Evolutionary conservation across 495 filamentous ascomycete genomes (phyloP), one percentile per base, ranked within the genome.

Genomic region (Xylaria castorea): DNA sequence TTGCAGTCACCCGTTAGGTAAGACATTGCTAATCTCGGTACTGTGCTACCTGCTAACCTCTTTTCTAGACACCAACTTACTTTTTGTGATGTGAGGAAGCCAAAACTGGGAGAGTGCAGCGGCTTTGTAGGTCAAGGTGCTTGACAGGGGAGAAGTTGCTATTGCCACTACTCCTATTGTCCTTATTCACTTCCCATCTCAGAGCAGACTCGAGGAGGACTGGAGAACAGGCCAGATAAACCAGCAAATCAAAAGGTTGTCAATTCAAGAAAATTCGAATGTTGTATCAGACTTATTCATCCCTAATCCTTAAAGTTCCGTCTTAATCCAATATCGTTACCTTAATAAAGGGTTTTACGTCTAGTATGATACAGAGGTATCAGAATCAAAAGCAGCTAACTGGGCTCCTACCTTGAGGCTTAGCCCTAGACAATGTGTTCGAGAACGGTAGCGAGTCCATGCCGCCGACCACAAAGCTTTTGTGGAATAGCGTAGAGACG

Each of bases 1-100:
- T 81, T 93, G 92, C 85, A 97, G 94, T 80, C 96, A 99, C 83
- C 96, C 96, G 53, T 83, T 99, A 83, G 92, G 96, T 98, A 90
- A 85, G 82, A 78, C 32, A 16, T 32, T 44, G 7, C 5, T 8
- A 12, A 32, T 8, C 22, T 65, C 8, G 32, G 79, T 83, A 63
- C 75, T n/a, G 18, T 38, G 32, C 20, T 42, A 0, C 34, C 0
- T 66, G 51, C 78, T 78, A 71, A 79, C 57, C 12, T 71, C 27
- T 8, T 44, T 27, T 71, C 78, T 50, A 80, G 85, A 87, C 64
- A 83, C 81, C 62, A 78, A 82, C 58, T 44, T 87, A 14, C 76
- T 85, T 36, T 87, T 87, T 63, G 83, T 86, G 11, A 86, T 87
- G 85, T 87, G 62, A 83, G 4, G 53, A 16, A 22, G 38, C 14